Percentiles rank a stretch among this genome's conserved stretches.
These are phyloP conservation scores for carrot (Daucus carota) DNA, from an alignment of 129 eudicot species.

Conservation along the genomic window DNA sequence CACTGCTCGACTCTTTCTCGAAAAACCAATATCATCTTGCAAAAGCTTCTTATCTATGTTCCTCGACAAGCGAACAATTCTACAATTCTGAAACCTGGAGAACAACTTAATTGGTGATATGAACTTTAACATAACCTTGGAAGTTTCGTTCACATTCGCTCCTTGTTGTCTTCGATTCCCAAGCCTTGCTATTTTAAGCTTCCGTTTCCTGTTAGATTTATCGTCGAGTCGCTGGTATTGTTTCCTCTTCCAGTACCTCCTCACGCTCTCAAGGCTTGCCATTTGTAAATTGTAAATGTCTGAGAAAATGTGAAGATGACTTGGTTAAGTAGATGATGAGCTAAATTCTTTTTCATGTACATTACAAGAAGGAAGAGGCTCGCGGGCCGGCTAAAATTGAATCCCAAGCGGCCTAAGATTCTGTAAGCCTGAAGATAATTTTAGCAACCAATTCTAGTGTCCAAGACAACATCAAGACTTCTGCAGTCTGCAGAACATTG, in stretches of 20 bases:
- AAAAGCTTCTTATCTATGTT: not conserved
- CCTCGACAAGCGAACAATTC: not conserved
- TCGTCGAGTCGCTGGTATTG: constrained; percentile 14
- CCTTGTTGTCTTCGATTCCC: constrained; percentile 1
- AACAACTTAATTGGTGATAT: not conserved
- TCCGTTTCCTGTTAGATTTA: constrained; percentile 9
- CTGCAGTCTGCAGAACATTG: not conserved
- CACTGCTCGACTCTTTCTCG: not conserved
- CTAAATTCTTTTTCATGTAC: not conserved
- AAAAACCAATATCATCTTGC: not conserved
- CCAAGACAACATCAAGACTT: not conserved
- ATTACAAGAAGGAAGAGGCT: not conserved
- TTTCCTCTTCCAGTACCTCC: constrained; percentile 24
- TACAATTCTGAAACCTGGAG: not conserved
- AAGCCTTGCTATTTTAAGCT: constrained; percentile 12
- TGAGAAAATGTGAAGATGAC: not conserved
- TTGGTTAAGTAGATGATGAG: not conserved
- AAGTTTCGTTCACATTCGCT: not conserved
- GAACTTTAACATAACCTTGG: not conserved
- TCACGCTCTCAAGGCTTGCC: constrained; percentile 11
- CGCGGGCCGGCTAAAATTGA: not conserved
- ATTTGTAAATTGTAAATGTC: not conserved
- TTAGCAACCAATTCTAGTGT: not conserved
- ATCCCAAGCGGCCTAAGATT: not conserved
- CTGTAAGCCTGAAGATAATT: not conserved